Conservation (phyloP, 2,329 filamentous ascomycete genomes). For the Cercospora zeae-maydis region DNA sequence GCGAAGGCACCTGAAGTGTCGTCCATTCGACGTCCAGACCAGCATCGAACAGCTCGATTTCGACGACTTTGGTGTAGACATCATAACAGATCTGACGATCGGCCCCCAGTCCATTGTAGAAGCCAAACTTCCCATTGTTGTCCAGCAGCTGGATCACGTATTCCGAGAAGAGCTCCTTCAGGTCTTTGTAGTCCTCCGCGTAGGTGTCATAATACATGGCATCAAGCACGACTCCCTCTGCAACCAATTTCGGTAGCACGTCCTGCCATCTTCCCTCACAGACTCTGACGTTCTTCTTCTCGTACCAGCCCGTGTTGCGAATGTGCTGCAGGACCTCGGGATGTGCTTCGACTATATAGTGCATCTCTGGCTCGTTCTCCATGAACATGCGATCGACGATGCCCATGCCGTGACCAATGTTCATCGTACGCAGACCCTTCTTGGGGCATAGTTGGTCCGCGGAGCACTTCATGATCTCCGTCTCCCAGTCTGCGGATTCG, state of each 20-base stretch:
- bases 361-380: constrained; percentile 41
- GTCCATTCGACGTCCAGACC: constrained; percentile 88
- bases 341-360: constrained; percentile 53
- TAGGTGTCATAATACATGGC: constrained; percentile 94
- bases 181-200: constrained; percentile 83
- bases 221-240: constrained; percentile 45
- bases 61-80: constrained; percentile 84
- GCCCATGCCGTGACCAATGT: constrained; percentile 52
- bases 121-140: constrained; percentile 54
- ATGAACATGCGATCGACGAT: constrained; percentile 50
- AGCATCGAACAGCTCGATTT: constrained; percentile 85
- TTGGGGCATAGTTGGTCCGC: constrained; percentile 43
- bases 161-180: constrained; percentile 84
- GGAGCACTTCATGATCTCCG: constrained; percentile 47
- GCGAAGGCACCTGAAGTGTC: constrained; percentile 67
- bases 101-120: constrained; percentile 77
- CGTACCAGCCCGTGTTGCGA: constrained; percentile 47
- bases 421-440: constrained; percentile 45
- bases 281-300: constrained; percentile 48
- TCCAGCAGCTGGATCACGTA: constrained; percentile 76
- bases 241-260: constrained; percentile 44
- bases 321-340: constrained; percentile 47
- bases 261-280: constrained; percentile 52
- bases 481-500: constrained; percentile 50
- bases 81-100: constrained; percentile 93